Evolutionary conservation across 306 rosid genomes (phyloP), one percentile per base, ranked within the genome.

Genomic region (Trifolium pratense): DNA sequence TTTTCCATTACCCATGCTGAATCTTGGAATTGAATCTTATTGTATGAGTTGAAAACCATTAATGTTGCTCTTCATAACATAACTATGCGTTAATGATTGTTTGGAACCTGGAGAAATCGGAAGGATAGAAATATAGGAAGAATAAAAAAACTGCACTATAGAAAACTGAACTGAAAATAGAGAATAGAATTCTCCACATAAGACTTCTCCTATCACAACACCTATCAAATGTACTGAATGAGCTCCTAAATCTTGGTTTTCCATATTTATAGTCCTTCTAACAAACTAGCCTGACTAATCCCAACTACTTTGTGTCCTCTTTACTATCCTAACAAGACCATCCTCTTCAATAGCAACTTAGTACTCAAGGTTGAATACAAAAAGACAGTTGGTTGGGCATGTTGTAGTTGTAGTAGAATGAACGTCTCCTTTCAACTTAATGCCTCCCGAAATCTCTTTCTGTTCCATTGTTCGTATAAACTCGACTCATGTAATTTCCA

Each of bases 31-130:
- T 66, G 59, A 17, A 53, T 40, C 36, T 16, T 43, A 40, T 40
- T 40, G 66, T 66, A 31, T 32, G 31, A 55, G 31, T 56, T 43
- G 52, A 43, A 66, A 65, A 43, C 36, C 62, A 31, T 73, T 73
- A 32, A n/a, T 66, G 78, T 66, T 52, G 31, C 70, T 43, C 68
- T 61, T 29, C 17, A 49, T 37, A 43, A 25, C 60, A 6, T 63
- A 0, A 66, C 69, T 42, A 32, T 56, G 43, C 49, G 7, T 23
- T 45, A 45, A 48, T 62, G 69, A 18, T 64, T 64, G 10, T 18
- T 64, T 18, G 32, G 51, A 64, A 64, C 32, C 51, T 5, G 17
- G 29, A 37, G 5, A 39, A 64, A 18, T 18, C 18, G 51, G 4
- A 20, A 61, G 10, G 32, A 37, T n/a, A 39, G 51, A 64, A 37